phyloP scores from a whole-genome alignment of 139 green algal genomes.

The Ostreobium quekettii region DNA sequence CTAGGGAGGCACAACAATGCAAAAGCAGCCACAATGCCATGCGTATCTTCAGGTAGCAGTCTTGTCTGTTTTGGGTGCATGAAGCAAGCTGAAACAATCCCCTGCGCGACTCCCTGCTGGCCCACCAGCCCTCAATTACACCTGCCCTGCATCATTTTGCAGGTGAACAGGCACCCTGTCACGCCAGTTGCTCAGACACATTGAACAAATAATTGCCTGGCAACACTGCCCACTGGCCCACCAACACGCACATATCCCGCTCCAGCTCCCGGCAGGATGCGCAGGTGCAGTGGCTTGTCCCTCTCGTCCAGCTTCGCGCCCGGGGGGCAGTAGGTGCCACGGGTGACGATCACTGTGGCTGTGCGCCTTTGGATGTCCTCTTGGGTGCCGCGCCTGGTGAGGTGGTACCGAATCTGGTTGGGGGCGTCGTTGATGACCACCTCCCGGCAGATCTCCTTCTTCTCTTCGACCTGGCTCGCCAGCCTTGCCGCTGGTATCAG shows the following conservation, averaged over 20 bases:
- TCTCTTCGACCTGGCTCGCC: no score
- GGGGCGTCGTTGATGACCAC: conserved; percentile 46
- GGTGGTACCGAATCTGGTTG: conserved; percentile 26
- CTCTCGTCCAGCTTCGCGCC: conserved; percentile 18
- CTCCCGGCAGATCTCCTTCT: conserved; percentile 26
- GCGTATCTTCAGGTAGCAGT: no score
- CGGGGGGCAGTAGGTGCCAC: conserved; percentile 37
- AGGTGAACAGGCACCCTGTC: no score
- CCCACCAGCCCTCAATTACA: no score
- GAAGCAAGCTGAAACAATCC: no score
- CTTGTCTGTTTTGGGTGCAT: no score
- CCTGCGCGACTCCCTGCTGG: no score
- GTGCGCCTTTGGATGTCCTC: conserved; percentile 45
- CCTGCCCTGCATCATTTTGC: no score
- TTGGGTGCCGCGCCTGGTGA: conserved; percentile 36
- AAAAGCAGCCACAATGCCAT: no score
- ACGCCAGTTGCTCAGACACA: no score
- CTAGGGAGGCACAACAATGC: no score
- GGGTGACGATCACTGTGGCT: conserved; percentile 30
- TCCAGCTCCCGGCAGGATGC: conserved; percentile 25
- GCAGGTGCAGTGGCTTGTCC: conserved; percentile 41
- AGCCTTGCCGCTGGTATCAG: no score
- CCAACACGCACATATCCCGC: conserved; percentile 12
- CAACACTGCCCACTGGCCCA: neutral
- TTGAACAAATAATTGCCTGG: neutral